Percentiles rank a stretch among this genome's conserved stretches.
Evolutionary conservation across 139 green algal species (phyloP).

Genomic region (Closterium sp.): DNA sequence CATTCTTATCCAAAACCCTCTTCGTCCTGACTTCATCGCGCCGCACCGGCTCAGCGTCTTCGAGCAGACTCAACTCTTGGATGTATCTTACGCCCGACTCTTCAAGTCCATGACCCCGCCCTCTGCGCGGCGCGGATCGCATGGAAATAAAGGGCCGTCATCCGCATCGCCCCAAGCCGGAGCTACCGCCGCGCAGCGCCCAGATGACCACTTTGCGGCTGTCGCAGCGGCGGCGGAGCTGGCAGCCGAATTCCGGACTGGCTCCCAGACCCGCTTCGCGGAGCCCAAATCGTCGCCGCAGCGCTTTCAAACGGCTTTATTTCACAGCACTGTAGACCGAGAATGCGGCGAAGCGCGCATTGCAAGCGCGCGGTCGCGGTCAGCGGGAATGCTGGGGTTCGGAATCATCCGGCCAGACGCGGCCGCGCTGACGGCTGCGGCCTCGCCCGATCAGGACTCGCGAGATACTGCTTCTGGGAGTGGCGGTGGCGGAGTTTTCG

Average conservation of each 20-base stretch:
- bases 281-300: no score
- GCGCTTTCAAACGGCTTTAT: no score
- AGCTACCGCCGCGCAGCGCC: not conserved
- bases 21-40: no score
- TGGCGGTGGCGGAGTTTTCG: not conserved
- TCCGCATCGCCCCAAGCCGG: not conserved
- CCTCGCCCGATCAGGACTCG: not conserved
- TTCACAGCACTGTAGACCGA: no score
- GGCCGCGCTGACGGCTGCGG: no score
- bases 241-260: not conserved
- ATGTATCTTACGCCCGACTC: not conserved
- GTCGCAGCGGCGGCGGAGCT: not conserved
- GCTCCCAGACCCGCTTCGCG: no score
- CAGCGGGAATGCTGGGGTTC: no score
- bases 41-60: no score
- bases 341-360: no score
- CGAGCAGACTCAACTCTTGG: not conserved
- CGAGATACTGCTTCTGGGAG: not conserved
- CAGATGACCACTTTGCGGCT: not conserved
- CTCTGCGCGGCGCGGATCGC: not conserved
- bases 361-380: no score
- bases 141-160: not conserved
- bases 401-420: no score
- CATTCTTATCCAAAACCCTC: no score
- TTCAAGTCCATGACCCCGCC: not conserved